These are phyloP conservation scores for Nicotiana sylvestris DNA, from an alignment of 257 asterid genomes.

Conservation along the genomic window DNA sequence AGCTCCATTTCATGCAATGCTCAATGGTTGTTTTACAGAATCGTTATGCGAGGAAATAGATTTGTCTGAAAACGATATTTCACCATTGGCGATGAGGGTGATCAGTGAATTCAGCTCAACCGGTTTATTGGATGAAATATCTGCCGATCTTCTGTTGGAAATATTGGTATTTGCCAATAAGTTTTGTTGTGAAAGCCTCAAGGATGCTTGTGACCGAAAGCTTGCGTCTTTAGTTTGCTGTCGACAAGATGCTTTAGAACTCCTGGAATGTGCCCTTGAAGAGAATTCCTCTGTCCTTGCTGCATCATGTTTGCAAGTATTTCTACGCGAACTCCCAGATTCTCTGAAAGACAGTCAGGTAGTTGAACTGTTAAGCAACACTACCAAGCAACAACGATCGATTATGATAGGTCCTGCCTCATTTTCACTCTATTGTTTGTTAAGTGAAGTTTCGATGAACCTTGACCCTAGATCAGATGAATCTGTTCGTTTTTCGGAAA, in stretches of 20 bases:
- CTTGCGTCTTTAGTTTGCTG: slow-evolving; percentile 78
- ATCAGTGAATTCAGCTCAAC: slow-evolving; percentile 55
- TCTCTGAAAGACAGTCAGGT: slow-evolving; percentile 59
- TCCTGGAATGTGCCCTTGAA: slow-evolving; percentile 88
- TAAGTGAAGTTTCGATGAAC: slow-evolving; percentile 74
- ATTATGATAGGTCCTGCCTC: slow-evolving; percentile 74
- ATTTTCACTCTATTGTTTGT: slow-evolving; percentile 74
- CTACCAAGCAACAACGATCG: slow-evolving; percentile 57
- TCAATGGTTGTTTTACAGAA: slow-evolving; percentile 83
- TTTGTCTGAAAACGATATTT: slow-evolving; percentile 79
- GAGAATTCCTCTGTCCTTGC: slow-evolving; percentile 78
- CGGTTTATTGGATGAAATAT: slow-evolving; percentile 48
- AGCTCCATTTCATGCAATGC: slow-evolving; percentile 91
- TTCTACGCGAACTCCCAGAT: slow-evolving; percentile 70
- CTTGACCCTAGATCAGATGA: slow-evolving; percentile 71
- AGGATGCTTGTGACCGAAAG: slow-evolving; percentile 84
- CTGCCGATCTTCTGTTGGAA: slow-evolving; percentile 65
- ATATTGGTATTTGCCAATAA: slow-evolving; percentile 88
- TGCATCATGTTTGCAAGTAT: slow-evolving; percentile 87
- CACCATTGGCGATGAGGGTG: slow-evolving; percentile 63
- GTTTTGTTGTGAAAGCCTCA: slow-evolving; percentile 85
- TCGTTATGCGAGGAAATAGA: slow-evolving; percentile 67
- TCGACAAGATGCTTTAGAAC: slow-evolving; percentile 76
- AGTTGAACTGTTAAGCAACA: slow-evolving; percentile 62
- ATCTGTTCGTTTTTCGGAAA: slow-evolving; percentile 55